phyloP scores from a whole-genome alignment of 192 early-diverging fungal species.

The Allomyces javanicus region DNA sequence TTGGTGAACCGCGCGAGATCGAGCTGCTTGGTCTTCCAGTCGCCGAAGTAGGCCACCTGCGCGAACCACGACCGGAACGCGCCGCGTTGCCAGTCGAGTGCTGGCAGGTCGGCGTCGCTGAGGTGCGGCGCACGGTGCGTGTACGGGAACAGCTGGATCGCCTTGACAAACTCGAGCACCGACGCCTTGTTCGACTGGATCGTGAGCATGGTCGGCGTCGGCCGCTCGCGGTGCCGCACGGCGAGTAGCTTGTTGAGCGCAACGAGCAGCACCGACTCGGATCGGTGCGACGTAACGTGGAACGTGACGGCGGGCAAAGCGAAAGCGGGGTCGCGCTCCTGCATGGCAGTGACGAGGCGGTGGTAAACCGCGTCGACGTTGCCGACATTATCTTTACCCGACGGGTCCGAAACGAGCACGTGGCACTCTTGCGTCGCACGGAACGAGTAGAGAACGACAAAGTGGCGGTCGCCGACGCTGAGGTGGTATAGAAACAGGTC shows the following conservation, averaged over 20 bases:
- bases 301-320: constrained; percentile 11
- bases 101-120: constrained; percentile 47
- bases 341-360: background rate
- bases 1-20: constrained; percentile 58
- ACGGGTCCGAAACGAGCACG: background rate
- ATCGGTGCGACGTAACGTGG: constrained; percentile 19
- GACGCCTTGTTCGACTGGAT: background rate
- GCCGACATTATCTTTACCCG: background rate
- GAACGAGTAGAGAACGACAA: background rate
- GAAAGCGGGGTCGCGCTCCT: background rate
- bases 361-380: background rate
- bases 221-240: constrained; percentile 35
- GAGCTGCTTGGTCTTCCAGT: constrained; percentile 52
- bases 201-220: constrained; percentile 43
- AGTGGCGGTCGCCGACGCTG: constrained; percentile 1
- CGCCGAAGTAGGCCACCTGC: constrained; percentile 51
- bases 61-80: constrained; percentile 49
- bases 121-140: constrained; percentile 47
- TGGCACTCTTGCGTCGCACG: background rate
- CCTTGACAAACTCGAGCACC: background rate
- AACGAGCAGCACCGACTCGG: constrained; percentile 27
- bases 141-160: constrained; percentile 48
- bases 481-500: constrained; percentile 68
- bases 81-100: constrained; percentile 68
- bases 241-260: constrained; percentile 37